Percentiles rank a stretch among this genome's conserved stretches.
Evolutionary conservation across 805 yeast species (phyloP).

Genomic region (Wickerhamiella siamensis): DNA sequence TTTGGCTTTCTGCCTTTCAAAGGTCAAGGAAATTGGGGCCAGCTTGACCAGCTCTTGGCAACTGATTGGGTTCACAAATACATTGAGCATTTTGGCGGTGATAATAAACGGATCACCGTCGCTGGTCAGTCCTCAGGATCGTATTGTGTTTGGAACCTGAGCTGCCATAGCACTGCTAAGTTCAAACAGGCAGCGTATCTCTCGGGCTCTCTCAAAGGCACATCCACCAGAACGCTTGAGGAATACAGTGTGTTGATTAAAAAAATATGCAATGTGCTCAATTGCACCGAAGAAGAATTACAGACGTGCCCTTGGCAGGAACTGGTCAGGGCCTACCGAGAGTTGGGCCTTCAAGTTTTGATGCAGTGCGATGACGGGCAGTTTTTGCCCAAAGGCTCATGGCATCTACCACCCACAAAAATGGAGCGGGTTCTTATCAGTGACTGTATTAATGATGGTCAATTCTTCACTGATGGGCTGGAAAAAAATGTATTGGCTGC

Average conservation of each 20-base stretch:
- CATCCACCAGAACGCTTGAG: conserved; percentile 6
- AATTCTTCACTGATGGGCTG: conserved; percentile 13
- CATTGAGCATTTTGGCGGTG: conserved; percentile 35
- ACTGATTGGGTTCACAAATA: conserved; percentile 33
- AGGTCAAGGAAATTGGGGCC: conserved; percentile 28
- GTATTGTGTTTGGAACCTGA: conserved; percentile 25
- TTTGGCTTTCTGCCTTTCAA: conserved; percentile 30
- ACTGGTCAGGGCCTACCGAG: conserved; percentile 17
- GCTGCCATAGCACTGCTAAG: conserved; percentile 10
- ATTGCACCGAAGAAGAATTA: conserved; percentile 14
- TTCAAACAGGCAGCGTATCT: conserved; percentile 19
- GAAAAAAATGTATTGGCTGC: background rate
- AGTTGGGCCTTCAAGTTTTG: conserved; percentile 16
- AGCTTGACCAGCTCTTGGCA: conserved; percentile 35
- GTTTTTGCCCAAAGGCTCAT: conserved; percentile 15
- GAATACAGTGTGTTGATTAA: conserved; percentile 14
- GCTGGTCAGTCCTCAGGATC: conserved; percentile 38
- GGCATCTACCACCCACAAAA: conserved; percentile 7
- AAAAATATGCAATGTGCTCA: conserved; percentile 8
- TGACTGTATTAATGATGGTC: conserved; percentile 21
- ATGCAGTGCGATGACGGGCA: conserved; percentile 20
- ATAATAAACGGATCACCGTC: conserved; percentile 29
- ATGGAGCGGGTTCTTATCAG: conserved; percentile 18
- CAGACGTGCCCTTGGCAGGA: conserved; percentile 13
- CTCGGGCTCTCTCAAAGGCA: conserved; percentile 15